Percentiles rank a stretch among this genome's conserved stretches.
These are phyloP conservation scores for Penicillium atrosanguineum DNA, from an alignment of 495 filamentous ascomycete species.

Conservation along the genomic window DNA sequence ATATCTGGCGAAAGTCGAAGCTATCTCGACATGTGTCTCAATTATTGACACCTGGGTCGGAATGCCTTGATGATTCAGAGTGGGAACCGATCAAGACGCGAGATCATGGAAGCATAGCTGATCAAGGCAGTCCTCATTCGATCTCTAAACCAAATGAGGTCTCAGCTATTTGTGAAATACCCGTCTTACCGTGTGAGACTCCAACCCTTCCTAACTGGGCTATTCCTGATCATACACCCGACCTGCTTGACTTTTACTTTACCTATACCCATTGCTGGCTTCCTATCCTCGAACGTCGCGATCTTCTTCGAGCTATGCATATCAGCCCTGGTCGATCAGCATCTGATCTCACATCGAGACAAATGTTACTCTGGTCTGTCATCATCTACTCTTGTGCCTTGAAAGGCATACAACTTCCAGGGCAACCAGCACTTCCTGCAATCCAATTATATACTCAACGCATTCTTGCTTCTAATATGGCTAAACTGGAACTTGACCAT, in stretches of 20 bases:
- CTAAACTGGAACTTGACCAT: slow-evolving; percentile 45
- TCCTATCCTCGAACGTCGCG: slow-evolving; percentile 61
- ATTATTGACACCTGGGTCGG: slow-evolving; percentile 9
- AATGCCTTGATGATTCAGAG: slow-evolving; percentile 16
- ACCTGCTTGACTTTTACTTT: slow-evolving; percentile 61
- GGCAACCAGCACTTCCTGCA: neutral
- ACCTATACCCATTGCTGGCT: slow-evolving; percentile 64
- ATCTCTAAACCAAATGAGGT: neutral
- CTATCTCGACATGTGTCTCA: slow-evolving; percentile 19
- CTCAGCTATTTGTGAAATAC: neutral
- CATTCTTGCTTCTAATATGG: slow-evolving; percentile 17
- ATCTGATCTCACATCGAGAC: slow-evolving; percentile 20
- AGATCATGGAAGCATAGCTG: slow-evolving; percentile 3
- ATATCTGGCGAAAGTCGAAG: slow-evolving; percentile 23
- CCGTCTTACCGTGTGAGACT: neutral
- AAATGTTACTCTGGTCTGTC: slow-evolving; percentile 22
- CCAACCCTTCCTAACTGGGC: neutral
- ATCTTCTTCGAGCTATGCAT: slow-evolving; percentile 38
- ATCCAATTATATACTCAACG: slow-evolving; percentile 15
- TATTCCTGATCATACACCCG: slow-evolving; percentile 15
- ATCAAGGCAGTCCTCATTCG: neutral
- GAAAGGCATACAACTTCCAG: neutral
- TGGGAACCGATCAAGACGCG: slow-evolving; percentile 11
- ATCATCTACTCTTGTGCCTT: slow-evolving; percentile 14
- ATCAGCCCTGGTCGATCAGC: neutral